Percentiles rank a stretch among this genome's conserved stretches.
Conservation (phyloP, 768 basidiomycete species). For the Lactarius akahatsu region DNA sequence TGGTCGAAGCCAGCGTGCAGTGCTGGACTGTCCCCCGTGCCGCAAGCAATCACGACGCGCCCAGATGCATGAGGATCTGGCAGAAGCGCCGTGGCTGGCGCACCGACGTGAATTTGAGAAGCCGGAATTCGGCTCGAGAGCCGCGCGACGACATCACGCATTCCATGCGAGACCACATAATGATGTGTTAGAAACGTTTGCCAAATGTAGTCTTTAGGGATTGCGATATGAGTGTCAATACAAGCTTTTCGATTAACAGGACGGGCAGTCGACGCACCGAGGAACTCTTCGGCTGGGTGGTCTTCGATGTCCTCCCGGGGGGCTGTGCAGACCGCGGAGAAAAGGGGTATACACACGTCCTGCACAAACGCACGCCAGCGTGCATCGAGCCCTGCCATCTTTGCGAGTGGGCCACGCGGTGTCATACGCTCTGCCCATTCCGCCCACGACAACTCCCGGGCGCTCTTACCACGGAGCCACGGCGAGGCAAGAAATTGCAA, state of each 20-base stretch:
- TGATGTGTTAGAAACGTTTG: slow-evolving; percentile 65
- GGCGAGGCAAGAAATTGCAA: slow-evolving; percentile 36
- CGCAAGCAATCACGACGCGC: slow-evolving; percentile 43
- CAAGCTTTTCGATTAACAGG: not conserved
- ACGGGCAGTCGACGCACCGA: slow-evolving; percentile 45
- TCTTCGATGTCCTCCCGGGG: slow-evolving; percentile 51
- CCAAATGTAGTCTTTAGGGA: slow-evolving; percentile 58
- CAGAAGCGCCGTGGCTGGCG: slow-evolving; percentile 48
- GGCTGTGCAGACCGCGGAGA: slow-evolving; percentile 73
- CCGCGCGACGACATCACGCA: slow-evolving; percentile 55
- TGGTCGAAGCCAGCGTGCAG: slow-evolving; percentile 56
- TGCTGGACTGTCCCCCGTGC: slow-evolving; percentile 30
- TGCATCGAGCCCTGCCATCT: slow-evolving; percentile 47
- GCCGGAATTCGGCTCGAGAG: slow-evolving; percentile 43
- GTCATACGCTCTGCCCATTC: slow-evolving; percentile 48
- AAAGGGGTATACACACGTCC: slow-evolving; percentile 58
- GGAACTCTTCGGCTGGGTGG: slow-evolving; percentile 62
- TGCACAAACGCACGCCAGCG: slow-evolving; percentile 54
- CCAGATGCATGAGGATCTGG: slow-evolving; percentile 39
- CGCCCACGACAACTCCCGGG: slow-evolving; percentile 43
- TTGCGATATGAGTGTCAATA: not conserved
- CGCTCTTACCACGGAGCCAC: slow-evolving; percentile 30
- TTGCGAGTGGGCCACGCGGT: slow-evolving; percentile 44
- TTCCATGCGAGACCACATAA: slow-evolving; percentile 61
- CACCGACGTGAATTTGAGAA: slow-evolving; percentile 54